phyloP scores from a whole-genome alignment of 2,329 filamentous ascomycete species.

The Ciborinia camelliae region DNA sequence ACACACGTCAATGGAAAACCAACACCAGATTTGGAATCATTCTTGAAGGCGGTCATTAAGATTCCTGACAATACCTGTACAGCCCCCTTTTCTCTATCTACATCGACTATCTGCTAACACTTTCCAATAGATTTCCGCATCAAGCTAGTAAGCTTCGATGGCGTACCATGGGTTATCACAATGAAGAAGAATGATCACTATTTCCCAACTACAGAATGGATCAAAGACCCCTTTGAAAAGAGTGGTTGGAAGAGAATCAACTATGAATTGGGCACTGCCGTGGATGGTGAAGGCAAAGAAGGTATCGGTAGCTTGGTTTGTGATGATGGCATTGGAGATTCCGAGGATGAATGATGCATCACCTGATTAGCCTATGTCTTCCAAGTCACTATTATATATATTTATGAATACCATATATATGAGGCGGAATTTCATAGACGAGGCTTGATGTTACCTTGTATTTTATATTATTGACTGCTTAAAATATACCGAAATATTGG shows the following conservation, averaged over 20 bases:
- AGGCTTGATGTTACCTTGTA: background rate
- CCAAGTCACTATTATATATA: background rate
- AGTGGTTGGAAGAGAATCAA: slow-evolving; percentile 63
- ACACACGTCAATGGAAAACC: slow-evolving; percentile 88
- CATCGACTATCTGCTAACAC: slow-evolving; percentile 19
- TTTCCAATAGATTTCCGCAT: slow-evolving; percentile 73
- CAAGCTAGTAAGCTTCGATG: slow-evolving; percentile 97
- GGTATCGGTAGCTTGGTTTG: slow-evolving; percentile 33
- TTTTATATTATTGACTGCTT: no score
- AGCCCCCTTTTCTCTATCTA: slow-evolving; percentile 33
- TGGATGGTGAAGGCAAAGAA: slow-evolving; percentile 50
- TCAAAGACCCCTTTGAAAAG: slow-evolving; percentile 57
- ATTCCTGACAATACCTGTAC: slow-evolving; percentile 92
- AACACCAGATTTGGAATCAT: slow-evolving; percentile 77
- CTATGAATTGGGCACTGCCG: slow-evolving; percentile 54
- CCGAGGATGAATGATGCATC: slow-evolving; percentile 23
- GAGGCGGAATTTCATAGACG: background rate
- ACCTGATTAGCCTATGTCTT: slow-evolving; percentile 14
- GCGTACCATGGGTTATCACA: slow-evolving; percentile 97
- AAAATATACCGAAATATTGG: no score
- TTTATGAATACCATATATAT: background rate
- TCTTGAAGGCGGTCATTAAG: slow-evolving; percentile 75
- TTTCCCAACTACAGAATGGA: slow-evolving; percentile 68
- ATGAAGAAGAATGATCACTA: slow-evolving; percentile 99
- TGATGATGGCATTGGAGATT: slow-evolving; percentile 34